Conservation (phyloP, 192 early-diverging fungal genomes). For the Coemansia sp. region DNA sequence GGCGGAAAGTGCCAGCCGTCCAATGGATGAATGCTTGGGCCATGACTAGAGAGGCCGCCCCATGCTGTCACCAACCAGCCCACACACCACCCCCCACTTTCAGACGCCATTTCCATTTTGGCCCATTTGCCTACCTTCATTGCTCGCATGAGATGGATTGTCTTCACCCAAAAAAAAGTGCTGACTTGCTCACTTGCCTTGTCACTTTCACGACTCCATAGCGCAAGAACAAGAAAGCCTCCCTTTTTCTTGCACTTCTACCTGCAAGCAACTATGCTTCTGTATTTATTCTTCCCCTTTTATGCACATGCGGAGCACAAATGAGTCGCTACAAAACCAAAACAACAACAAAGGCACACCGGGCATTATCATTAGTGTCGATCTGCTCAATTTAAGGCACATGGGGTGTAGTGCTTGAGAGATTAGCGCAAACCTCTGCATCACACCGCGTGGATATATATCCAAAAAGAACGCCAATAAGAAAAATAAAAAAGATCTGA, state of each 20-base stretch:
- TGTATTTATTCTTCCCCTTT: background rate
- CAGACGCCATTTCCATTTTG: background rate
- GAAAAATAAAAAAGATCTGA: background rate
- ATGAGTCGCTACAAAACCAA: background rate
- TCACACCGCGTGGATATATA: background rate
- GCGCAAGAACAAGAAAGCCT: background rate
- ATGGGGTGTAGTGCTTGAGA: background rate
- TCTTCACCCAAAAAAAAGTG: conserved; percentile 7
- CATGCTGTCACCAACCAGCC: background rate
- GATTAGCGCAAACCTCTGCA: background rate
- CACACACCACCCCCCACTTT: background rate
- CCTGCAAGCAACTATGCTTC: background rate
- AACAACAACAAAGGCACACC: conserved; percentile 4
- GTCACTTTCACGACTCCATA: background rate
- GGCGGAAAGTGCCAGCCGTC: background rate
- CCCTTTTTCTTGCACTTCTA: background rate
- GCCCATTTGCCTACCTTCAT: background rate
- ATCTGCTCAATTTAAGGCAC: background rate
- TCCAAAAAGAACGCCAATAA: background rate
- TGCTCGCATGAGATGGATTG: background rate
- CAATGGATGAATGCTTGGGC: background rate
- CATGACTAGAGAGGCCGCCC: background rate
- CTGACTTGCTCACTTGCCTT: background rate
- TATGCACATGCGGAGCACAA: conserved; percentile 3
- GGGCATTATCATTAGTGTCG: background rate